Evolutionary conservation across 2,329 filamentous ascomycete species (phyloP).

Genomic region (Stachybotrys elegans): DNA sequence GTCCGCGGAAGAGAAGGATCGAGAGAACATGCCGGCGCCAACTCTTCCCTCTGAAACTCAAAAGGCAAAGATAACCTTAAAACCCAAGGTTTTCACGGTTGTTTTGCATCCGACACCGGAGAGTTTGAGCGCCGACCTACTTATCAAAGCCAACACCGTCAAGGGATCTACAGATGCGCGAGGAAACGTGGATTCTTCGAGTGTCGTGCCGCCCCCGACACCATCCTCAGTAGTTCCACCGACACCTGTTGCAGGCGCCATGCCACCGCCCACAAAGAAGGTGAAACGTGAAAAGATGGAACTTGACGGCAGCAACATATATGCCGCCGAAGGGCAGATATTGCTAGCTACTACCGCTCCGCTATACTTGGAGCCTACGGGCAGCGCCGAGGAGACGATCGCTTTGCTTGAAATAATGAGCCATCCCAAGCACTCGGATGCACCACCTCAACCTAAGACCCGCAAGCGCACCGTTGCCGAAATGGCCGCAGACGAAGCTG

Average conservation of each 20-base stretch:
- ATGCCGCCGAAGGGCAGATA: constrained; percentile 71
- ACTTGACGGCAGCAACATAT: constrained; percentile 67
- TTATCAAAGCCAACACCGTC: constrained; percentile 70
- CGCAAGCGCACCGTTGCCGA: constrained; percentile 93
- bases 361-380: constrained; percentile 72
- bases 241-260: constrained; percentile 55
- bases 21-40: constrained; percentile 53
- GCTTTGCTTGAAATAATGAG: constrained; percentile 65
- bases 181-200: constrained; percentile 25
- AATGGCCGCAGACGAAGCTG: constrained; percentile 88
- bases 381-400: constrained; percentile 63
- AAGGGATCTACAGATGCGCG: constrained; percentile 33
- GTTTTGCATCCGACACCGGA: constrained; percentile 82
- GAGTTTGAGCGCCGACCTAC: constrained; percentile 69
- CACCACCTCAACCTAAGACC: constrained; percentile 78
- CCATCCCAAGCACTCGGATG: constrained; percentile 72
- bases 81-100: constrained; percentile 66
- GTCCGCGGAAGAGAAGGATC: constrained; percentile 38
- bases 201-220: constrained; percentile 61
- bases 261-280: constrained; percentile 59
- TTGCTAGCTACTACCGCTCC: constrained; percentile 68
- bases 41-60: constrained; percentile 40
- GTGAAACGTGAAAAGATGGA: constrained; percentile 69
- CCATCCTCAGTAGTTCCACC: constrained; percentile 55
- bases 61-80: constrained; percentile 28